Base-by-base conservation (phyloP, 257 asterid species). In the Galeopsis tetrahit region DNA sequence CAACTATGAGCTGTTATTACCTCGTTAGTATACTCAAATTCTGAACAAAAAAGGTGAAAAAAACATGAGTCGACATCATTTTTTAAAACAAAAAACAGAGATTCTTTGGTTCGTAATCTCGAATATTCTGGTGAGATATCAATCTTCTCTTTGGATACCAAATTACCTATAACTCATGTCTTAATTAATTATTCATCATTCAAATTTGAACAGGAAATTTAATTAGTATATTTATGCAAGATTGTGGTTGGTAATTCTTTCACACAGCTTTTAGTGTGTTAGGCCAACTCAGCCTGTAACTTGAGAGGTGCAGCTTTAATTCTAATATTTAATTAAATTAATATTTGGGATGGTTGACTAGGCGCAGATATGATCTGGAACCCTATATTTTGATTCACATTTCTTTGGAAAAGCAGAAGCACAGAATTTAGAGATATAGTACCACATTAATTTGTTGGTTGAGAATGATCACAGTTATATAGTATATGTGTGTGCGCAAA, bases 1-100 rank as follows among this genome's bases (percentile, higher is more conserved):
- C 72, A 62, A 66, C 66, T 56, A 62, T 80, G 79, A 72, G 84
- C 81, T 76, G 84, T 76, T 35, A 71, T 21, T 21, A 21, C 44
- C 42, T 9, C 51, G 38, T 39, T 48, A 53, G 21, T 58, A 58
- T 63, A 71, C 64, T 53, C n/a, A 58, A 36, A 56, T 56, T n/a
- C 43, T 17, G 8, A 56, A 62, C 10, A 43, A 65, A 59, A 69
- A 35, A 14, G 60, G 62, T n/a, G 66, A 44, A 60, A 71, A 15
- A 42, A 34, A 58, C 65, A 21, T 74, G 60, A 31, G 39, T 34
- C 7, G 55, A 63, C 38, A 77, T 14, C 28, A 66, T 11, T 38
- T 49, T 66, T 59, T 49, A 4, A 74, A 63, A 5, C 61, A 56
- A 49, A 58, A 21, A 78, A 36, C 13, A 78, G 75, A 73, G 79